phyloP scores from a whole-genome alignment of 371 early-diverging fungal species.

The Haplosporangium sp. region DNA sequence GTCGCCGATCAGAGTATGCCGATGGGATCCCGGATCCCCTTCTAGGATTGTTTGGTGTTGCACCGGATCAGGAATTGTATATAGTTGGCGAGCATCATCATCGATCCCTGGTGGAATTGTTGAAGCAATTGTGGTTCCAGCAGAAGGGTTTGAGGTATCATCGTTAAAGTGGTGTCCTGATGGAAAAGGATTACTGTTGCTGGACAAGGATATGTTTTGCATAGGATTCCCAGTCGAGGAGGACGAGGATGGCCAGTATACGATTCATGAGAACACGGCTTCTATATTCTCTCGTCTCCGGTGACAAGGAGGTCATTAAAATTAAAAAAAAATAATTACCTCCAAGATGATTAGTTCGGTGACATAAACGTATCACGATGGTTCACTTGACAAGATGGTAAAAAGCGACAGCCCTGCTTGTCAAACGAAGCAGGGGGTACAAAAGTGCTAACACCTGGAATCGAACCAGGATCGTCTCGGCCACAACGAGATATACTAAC shows the following conservation, averaged over 20 bases:
- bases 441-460: conserved; percentile 37
- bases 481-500: conserved; percentile 50
- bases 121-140: conserved; percentile 45
- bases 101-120: conserved; percentile 24
- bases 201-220: conserved; percentile 47
- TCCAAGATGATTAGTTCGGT: too few species aligned
- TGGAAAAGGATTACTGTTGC: conserved; percentile 36
- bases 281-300: conserved; percentile 34
- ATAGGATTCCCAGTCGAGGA: conserved; percentile 44
- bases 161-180: conserved; percentile 53
- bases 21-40: conserved; percentile 44
- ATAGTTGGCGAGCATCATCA: conserved; percentile 38
- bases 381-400: too few species aligned
- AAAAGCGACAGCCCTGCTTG: too few species aligned
- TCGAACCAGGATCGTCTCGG: conserved; percentile 53
- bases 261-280: conserved; percentile 35
- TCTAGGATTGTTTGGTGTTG: conserved; percentile 52
- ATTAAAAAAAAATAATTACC: background rate
- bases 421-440: too few species aligned
- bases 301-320: background rate
- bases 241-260: conserved; percentile 42
- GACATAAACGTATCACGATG: too few species aligned
- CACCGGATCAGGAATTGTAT: conserved; percentile 28
- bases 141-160: conserved; percentile 39
- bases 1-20: conserved; percentile 40